These are phyloP conservation scores for Boeremia lycopersici DNA, from an alignment of 2,329 filamentous ascomycete genomes.

Conservation along the genomic window DNA sequence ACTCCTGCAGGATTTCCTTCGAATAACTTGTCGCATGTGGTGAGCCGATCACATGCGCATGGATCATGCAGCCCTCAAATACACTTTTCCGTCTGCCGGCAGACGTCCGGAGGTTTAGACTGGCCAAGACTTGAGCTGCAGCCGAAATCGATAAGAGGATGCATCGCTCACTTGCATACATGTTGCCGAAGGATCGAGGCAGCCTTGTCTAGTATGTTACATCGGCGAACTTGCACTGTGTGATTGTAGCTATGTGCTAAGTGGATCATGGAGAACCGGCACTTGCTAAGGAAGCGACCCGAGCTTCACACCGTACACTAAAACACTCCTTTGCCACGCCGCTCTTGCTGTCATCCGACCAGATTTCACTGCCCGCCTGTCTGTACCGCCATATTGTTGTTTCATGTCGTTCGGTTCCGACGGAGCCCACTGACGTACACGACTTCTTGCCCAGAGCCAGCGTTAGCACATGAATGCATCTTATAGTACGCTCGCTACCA, in stretches of 20 bases:
- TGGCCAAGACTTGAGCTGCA: slow-evolving; percentile 6
- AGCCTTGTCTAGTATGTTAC: no score
- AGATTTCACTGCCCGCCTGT: neutral
- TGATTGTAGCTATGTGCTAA: no score
- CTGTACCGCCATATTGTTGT: neutral
- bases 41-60: slow-evolving; percentile 4
- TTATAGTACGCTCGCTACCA: neutral
- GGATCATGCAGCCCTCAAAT: slow-evolving; percentile 1
- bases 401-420: neutral
- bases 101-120: slow-evolving; percentile 2
- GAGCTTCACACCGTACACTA: neutral
- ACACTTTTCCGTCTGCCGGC: slow-evolving; percentile 1
- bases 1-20: neutral
- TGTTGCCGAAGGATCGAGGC: neutral
- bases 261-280: neutral
- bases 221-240: no score
- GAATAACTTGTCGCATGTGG: neutral
- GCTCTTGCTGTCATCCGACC: neutral
- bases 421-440: neutral
- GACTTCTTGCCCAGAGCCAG: neutral
- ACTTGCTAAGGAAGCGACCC: neutral
- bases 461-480: neutral
- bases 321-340: neutral
- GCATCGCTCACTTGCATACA: slow-evolving; percentile 17
- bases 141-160: slow-evolving; percentile 14